These are phyloP conservation scores for Aspergillus phoenicis DNA, from an alignment of 2,329 filamentous ascomycete genomes.

Conservation along the genomic window DNA sequence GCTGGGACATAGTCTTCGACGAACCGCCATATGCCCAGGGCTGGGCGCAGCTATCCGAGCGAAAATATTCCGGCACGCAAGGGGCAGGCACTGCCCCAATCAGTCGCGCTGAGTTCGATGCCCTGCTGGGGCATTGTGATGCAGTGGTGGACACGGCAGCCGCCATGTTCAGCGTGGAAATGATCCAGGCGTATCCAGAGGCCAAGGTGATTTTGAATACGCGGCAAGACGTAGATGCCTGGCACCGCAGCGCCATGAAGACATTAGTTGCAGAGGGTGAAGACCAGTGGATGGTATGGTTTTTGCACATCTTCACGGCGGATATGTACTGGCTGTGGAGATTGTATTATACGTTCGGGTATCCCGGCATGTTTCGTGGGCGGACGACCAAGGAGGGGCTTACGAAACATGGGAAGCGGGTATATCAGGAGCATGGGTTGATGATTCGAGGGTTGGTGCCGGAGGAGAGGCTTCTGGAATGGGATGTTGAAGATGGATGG, in stretches of 20 bases:
- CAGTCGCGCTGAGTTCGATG: constrained; percentile 32
- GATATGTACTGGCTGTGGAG: constrained; percentile 26
- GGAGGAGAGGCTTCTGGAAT: constrained; percentile 26
- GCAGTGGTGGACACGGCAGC: constrained; percentile 38
- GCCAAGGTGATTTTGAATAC: constrained; percentile 25
- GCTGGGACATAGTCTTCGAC: constrained; percentile 15
- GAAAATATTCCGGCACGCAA: constrained; percentile 17
- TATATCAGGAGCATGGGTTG: constrained; percentile 16
- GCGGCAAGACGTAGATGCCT: constrained; percentile 18
- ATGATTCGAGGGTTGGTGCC: constrained; percentile 22
- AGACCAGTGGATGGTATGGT: constrained; percentile 19
- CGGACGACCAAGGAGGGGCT: constrained; percentile 5
- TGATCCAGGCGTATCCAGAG: constrained; percentile 39
- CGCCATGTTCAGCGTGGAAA: constrained; percentile 37
- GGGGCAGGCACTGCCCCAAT: neutral
- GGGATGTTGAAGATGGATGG: constrained; percentile 34
- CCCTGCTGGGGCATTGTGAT: constrained; percentile 31
- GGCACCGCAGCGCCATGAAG: constrained; percentile 22
- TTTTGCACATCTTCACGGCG: constrained; percentile 19
- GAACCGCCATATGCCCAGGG: constrained; percentile 3
- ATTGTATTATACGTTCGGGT: constrained; percentile 20
- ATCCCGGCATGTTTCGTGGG: constrained; percentile 20
- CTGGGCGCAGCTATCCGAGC: constrained; percentile 15
- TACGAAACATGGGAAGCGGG: constrained; percentile 9
- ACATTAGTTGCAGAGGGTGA: constrained; percentile 20